Percentiles rank a stretch among this genome's conserved stretches.
phyloP scores from a whole-genome alignment of 345 rosid species.

The Eucalyptus curtisii region DNA sequence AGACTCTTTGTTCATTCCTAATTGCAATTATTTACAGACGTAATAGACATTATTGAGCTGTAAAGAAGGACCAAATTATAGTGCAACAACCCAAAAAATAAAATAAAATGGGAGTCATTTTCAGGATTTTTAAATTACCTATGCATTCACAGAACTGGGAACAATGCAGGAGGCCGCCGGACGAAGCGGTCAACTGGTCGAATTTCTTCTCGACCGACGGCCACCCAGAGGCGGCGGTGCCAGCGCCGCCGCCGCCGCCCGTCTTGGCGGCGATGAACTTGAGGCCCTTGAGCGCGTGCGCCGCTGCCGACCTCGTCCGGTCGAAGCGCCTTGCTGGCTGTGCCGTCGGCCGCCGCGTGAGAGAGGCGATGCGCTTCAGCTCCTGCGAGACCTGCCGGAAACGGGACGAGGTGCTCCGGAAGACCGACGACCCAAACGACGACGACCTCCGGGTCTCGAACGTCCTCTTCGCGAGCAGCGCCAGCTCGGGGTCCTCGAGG shows the following conservation, averaged over 20 bases:
- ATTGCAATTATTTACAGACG: not conserved
- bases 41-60: not conserved
- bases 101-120: not conserved
- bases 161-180: slow-evolving; percentile 42
- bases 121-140: slow-evolving; percentile 17
- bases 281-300: slow-evolving; percentile 78
- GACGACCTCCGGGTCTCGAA: slow-evolving; percentile 35
- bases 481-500: slow-evolving; percentile 55
- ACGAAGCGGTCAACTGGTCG: slow-evolving; percentile 34
- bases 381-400: slow-evolving; percentile 74
- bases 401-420: slow-evolving; percentile 52
- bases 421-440: slow-evolving; percentile 29
- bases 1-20: slow-evolving; percentile 84
- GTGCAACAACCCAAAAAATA: not conserved
- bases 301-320: slow-evolving; percentile 60
- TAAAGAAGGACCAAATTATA: not conserved
- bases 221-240: slow-evolving; percentile 42
- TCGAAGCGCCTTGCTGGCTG: slow-evolving; percentile 28
- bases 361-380: slow-evolving; percentile 47
- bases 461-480: slow-evolving; percentile 54
- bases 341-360: slow-evolving; percentile 32
- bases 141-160: slow-evolving; percentile 77
- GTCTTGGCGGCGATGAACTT: slow-evolving; percentile 66
- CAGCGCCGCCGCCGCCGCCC: slow-evolving; percentile 15
- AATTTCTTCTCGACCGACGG: slow-evolving; percentile 56